Evolutionary conservation across 2,329 filamentous ascomycete genomes (phyloP).

Genomic region (Alternaria conjuncta): DNA sequence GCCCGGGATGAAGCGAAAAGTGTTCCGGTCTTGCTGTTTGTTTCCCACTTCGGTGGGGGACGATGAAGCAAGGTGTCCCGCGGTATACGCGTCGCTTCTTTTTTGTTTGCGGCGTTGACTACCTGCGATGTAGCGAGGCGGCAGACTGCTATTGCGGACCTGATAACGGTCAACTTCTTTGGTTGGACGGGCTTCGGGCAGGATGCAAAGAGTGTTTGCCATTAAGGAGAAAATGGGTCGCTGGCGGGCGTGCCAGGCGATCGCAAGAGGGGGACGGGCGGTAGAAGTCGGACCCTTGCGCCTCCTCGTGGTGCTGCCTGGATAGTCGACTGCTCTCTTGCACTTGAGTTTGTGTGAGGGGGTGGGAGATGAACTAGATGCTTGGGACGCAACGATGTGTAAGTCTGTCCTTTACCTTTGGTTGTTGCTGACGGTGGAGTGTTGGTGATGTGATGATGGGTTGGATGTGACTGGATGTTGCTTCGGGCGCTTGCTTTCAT

Average conservation of each 20-base stretch:
- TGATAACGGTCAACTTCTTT: background rate
- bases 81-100: background rate
- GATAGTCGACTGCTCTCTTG: constrained; percentile 30
- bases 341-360: background rate
- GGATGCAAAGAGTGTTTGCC: constrained; percentile 11
- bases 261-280: constrained; percentile 43
- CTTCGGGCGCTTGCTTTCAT: background rate
- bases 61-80: background rate
- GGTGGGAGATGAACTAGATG: constrained; percentile 42
- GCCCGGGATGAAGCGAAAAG: background rate
- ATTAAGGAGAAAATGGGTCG: constrained; percentile 28
- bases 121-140: background rate
- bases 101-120: background rate
- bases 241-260: constrained; percentile 19
- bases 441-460: background rate
- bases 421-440: background rate
- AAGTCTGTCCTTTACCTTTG: background rate
- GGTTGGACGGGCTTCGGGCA: background rate
- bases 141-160: background rate
- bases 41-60: background rate
- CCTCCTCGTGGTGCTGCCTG: constrained; percentile 47
- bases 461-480: background rate
- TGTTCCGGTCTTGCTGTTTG: background rate
- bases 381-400: constrained; percentile 34
- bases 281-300: constrained; percentile 47